Base-by-base conservation (phyloP, 2,329 filamentous ascomycete species). In the Claviceps citrina region DNA sequence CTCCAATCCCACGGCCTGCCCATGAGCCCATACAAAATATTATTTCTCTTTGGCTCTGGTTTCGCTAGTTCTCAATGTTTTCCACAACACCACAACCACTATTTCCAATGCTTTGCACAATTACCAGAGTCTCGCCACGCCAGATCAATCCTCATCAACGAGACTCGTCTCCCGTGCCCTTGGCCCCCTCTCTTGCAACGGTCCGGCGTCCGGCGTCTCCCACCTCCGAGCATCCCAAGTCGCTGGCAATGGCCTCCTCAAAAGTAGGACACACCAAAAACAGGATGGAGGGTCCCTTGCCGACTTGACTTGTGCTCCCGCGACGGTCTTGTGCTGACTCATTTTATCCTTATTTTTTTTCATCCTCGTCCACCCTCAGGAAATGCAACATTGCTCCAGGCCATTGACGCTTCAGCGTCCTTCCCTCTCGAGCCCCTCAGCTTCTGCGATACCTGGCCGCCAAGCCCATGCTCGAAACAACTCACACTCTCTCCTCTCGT, bases 401-500 rank as follows among this genome's bases (percentile, higher is more conserved):
- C 78, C 80, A 62, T 68, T 81, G 57, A 68, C 69, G 58, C 75
- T 75, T 54, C 66, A 75, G 56, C 73, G 74, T 48, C 68, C 71
- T 42, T 71, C 74, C 38, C 64, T 76, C 52, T 68, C 76, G 53
- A 68, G 68, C 53, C 67, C 68, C 52, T 67, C 68, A 32, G 54
- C 71, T 49, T 76, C 78, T 47, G 71, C 67, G 51, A 68, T 81
- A 38, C 66, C 64, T 39, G 59, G 57, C 49, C 78, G 78, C 49
- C 71, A 76, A 55, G 65, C 73, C 48, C 76, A 82, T 63, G 73
- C 76, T 46, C 80, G 86, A 55, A 78, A 76, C 51, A 84, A 86
- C 65, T 84, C 84, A 37, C 81, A 91, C 61, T 89, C 84, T 43
- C 69, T 86, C 51, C 81, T 87, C 41, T 73, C 81, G 44, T 76